Conservation (phyloP, 805 yeast genomes). For the Wickerhamomyces alni region DNA sequence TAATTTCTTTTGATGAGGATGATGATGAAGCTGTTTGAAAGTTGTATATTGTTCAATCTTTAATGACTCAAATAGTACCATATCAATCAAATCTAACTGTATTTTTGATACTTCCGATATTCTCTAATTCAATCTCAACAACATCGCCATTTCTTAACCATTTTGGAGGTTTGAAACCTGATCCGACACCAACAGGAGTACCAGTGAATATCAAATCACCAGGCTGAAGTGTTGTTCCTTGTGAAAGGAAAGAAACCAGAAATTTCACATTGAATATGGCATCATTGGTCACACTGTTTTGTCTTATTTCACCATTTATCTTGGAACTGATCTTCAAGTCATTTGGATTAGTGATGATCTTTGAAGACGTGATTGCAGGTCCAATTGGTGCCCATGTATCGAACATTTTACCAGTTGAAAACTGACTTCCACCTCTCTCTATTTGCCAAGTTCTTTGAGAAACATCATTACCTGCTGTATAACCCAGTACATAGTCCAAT, state of each 20-base stretch:
- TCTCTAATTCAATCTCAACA: conserved; percentile 34
- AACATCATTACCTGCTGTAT: conserved; percentile 49
- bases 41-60: no score
- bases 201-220: conserved; percentile 54
- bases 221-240: conserved; percentile 45
- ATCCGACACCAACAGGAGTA: conserved; percentile 51
- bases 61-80: no score
- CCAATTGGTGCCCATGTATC: conserved; percentile 56
- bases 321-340: conserved; percentile 31
- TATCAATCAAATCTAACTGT: conserved; percentile 26
- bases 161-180: conserved; percentile 35
- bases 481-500: conserved; percentile 42
- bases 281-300: conserved; percentile 39
- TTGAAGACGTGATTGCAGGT: conserved; percentile 41
- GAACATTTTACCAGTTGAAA: conserved; percentile 45
- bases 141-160: conserved; percentile 41
- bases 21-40: no score
- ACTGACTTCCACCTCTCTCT: conserved; percentile 47
- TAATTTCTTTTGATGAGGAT: no score
- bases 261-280: conserved; percentile 40
- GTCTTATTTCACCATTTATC: conserved; percentile 44
- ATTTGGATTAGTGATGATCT: conserved; percentile 23
- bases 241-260: conserved; percentile 40
- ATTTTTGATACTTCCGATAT: conserved; percentile 38
- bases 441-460: conserved; percentile 55